These are phyloP conservation scores for Hericium alpestre DNA, from an alignment of 768 basidiomycete species.

Conservation along the genomic window DNA sequence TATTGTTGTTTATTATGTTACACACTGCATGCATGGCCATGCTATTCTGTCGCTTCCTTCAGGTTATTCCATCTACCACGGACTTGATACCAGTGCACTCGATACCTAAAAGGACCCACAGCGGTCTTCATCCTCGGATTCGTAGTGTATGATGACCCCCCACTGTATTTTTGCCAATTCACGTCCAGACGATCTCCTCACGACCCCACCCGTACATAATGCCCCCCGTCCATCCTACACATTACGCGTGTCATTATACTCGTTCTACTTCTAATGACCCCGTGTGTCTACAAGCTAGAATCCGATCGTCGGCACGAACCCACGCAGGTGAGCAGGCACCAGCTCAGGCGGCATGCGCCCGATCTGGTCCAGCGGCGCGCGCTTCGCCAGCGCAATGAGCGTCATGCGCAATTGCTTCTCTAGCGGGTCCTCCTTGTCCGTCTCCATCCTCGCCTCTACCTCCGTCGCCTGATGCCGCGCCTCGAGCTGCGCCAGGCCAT, in stretches of 20 bases:
- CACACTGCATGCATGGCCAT: no score
- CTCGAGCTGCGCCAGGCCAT: constrained; percentile 27
- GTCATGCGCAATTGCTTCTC: constrained; percentile 58
- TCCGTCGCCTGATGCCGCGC: constrained; percentile 12
- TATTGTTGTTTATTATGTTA: background rate
- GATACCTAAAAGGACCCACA: background rate
- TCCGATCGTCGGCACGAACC: constrained; percentile 12
- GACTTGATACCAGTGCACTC: background rate
- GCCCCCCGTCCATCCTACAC: background rate
- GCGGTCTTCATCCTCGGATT: background rate
- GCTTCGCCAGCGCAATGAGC: constrained; percentile 65
- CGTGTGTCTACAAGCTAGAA: background rate
- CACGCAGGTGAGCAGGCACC: constrained; percentile 11
- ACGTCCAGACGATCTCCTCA: background rate
- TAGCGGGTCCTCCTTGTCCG: constrained; percentile 34
- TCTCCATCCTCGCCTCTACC: constrained; percentile 4
- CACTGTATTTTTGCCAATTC: background rate
- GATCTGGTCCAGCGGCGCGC: constrained; percentile 52
- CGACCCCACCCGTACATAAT: background rate
- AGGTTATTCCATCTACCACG: background rate
- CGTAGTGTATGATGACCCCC: background rate
- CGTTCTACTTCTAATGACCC: background rate
- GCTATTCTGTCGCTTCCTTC: no score
- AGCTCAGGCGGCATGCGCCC: constrained; percentile 11
- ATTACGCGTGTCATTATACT: background rate